These are phyloP conservation scores for Hypoxylon sp. DNA, from an alignment of 2,329 filamentous ascomycete species.

Conservation along the genomic window DNA sequence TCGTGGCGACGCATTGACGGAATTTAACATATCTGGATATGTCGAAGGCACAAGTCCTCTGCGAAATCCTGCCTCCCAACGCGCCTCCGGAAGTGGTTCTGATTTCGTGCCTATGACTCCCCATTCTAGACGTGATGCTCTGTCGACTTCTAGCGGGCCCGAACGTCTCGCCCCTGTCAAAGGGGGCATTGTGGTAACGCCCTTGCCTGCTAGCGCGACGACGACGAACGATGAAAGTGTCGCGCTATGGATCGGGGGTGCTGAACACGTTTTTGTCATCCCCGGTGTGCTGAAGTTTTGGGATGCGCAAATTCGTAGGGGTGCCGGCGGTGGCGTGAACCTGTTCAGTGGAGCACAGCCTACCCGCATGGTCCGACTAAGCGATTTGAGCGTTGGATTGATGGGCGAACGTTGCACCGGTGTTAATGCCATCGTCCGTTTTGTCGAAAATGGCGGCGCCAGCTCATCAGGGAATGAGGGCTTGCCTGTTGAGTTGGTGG, in stretches of 20 bases:
- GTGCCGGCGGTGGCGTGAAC: conserved; percentile 66
- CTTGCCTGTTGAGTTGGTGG: conserved; percentile 67
- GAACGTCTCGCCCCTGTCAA: conserved; percentile 67
- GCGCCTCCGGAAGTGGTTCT: conserved; percentile 55
- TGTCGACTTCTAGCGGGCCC: conserved; percentile 62
- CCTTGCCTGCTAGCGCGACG: conserved; percentile 61
- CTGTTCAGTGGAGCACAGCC: conserved; percentile 70
- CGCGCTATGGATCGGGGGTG: conserved; percentile 70
- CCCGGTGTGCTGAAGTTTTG: conserved; percentile 70
- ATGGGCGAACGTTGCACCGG: conserved; percentile 71
- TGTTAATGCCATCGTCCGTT: conserved; percentile 63
- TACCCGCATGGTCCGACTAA: conserved; percentile 69
- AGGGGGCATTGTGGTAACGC: conserved; percentile 67
- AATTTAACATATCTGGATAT: conserved; percentile 71
- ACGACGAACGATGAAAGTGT: conserved; percentile 68
- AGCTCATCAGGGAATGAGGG: conserved; percentile 53
- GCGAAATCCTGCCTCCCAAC: conserved; percentile 61
- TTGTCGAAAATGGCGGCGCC: conserved; percentile 49
- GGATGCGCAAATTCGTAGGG: conserved; percentile 70
- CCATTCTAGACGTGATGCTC: conserved; percentile 69
- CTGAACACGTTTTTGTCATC: conserved; percentile 71
- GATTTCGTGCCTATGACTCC: conserved; percentile 77
- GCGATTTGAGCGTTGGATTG: conserved; percentile 67
- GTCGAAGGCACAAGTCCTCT: conserved; percentile 72
- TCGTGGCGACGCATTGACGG: conserved; percentile 70